Percentiles rank a stretch among this genome's conserved stretches.
Evolutionary conservation across 2,329 filamentous ascomycete genomes (phyloP).

Genomic region (Aspergillus viridinutans): DNA sequence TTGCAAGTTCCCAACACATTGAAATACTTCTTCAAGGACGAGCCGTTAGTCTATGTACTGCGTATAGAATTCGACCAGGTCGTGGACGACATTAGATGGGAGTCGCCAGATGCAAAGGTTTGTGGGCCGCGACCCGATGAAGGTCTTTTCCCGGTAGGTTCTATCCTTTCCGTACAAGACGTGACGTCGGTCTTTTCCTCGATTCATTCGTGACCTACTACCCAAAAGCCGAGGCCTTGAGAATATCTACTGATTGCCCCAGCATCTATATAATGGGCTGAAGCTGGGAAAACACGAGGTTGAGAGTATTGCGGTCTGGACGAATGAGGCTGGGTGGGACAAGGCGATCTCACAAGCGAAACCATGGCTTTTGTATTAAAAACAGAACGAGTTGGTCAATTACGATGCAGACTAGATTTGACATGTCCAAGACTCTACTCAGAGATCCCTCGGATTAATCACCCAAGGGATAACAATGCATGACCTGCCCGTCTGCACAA

Average conservation of each 20-base stretch:
- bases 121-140: slow-evolving; percentile 34
- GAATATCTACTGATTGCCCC: background rate
- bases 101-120: slow-evolving; percentile 34
- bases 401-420: background rate
- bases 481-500: slow-evolving; percentile 29
- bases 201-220: background rate
- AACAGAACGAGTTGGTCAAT: background rate
- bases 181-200: background rate
- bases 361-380: slow-evolving; percentile 34
- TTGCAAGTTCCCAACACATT: slow-evolving; percentile 37
- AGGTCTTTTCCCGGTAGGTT: slow-evolving; percentile 38
- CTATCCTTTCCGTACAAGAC: background rate
- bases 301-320: slow-evolving; percentile 36
- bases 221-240: background rate
- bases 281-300: slow-evolving; percentile 35
- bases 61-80: slow-evolving; percentile 32
- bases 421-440: background rate
- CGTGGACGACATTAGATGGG: slow-evolving; percentile 31
- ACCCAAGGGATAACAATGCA: slow-evolving; percentile 33
- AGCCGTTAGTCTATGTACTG: slow-evolving; percentile 35
- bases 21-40: slow-evolving; percentile 35
- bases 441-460: slow-evolving; percentile 18
- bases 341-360: slow-evolving; percentile 29
- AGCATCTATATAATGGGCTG: slow-evolving; percentile 39
- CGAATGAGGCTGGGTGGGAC: slow-evolving; percentile 36